Base-by-base conservation (phyloP, 257 asterid genomes). In the Solanum virginianum region DNA sequence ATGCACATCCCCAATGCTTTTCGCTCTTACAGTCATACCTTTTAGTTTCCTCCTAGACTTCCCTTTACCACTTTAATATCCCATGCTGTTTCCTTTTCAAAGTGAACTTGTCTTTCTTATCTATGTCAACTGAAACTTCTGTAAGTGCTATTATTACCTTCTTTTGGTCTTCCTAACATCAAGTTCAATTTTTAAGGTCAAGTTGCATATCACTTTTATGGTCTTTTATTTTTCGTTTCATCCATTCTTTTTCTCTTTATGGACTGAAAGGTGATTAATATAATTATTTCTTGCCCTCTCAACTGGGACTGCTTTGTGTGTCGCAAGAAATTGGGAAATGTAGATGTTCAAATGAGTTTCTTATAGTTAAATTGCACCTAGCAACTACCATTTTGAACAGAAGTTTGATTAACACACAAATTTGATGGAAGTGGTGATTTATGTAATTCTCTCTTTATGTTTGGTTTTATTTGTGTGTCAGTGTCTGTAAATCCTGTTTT, bases 391-490 rank as follows among this genome's bases (percentile, higher is more conserved):
- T 14, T 14, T 49, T 75, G 82, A 53, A 14, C 45, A 49, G 43
- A 75, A 75, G 11, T 75, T 49, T 75, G 82, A 75, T 47, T 8
- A 57, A 49, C 60, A 39, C 79, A 24, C 12, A 49, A 41, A 45
- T n/a, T 49, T 49, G 60, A 24, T 49, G 43, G 62, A 24, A 15
- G 16, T 43, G 26, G 32, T 71, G 53, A 5, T 22, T 26, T 18
- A 17, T 71, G 16, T 41, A 2, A 41, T 71, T 71, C 24, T 71
- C 55, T 41, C 56, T 82, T 43, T 82, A 65, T 62, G 15, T 84
- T 63, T 69, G 39, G 79, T 69, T 84, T 26, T 59, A 75, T 41
- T 71, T 87, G 86, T 85, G 87, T 15, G 69, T n/a, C 82, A 5
- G 47, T 18, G 72, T 53, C 53, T 36, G 8, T 60, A 80, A 86